phyloP scores from a whole-genome alignment of 148 eudicot species.

The Nepenthes gracilis region DNA sequence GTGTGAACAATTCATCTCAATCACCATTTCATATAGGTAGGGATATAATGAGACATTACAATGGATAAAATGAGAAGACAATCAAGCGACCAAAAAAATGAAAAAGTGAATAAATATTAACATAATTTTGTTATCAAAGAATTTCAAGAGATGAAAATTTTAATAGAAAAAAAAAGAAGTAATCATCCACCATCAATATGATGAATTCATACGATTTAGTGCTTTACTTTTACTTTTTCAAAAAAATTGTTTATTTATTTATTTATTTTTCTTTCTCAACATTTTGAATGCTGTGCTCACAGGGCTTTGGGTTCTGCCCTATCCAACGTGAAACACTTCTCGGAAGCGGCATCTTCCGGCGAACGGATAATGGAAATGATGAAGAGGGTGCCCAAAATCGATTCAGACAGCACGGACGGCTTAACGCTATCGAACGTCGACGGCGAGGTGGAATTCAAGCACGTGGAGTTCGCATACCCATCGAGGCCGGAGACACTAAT shows the following conservation, averaged over 20 bases:
- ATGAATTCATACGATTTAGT: no score
- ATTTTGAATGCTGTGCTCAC: background rate
- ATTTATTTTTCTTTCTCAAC: background rate
- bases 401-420: constrained; percentile 22
- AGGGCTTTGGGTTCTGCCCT: constrained; percentile 27
- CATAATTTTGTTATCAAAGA: no score
- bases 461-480: constrained; percentile 25
- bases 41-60: no score
- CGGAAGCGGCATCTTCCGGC: constrained; percentile 24
- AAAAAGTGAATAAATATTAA: no score
- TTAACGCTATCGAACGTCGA: constrained; percentile 8
- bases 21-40: no score
- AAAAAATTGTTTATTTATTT: background rate
- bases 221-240: background rate
- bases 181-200: no score
- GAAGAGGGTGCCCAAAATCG: constrained; percentile 25
- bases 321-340: constrained; percentile 22
- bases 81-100: no score
- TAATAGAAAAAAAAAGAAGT: no score
- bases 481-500: constrained; percentile 25
- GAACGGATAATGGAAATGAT: constrained; percentile 22
- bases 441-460: constrained; percentile 22
- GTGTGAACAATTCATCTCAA: no score
- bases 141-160: no score
- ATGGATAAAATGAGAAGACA: no score